A percentile compares a stretch with the other conserved stretches of the same genome.
These are phyloP conservation scores for Epichloe amarillans DNA, from an alignment of 2,329 filamentous ascomycete species.

Conservation along the genomic window DNA sequence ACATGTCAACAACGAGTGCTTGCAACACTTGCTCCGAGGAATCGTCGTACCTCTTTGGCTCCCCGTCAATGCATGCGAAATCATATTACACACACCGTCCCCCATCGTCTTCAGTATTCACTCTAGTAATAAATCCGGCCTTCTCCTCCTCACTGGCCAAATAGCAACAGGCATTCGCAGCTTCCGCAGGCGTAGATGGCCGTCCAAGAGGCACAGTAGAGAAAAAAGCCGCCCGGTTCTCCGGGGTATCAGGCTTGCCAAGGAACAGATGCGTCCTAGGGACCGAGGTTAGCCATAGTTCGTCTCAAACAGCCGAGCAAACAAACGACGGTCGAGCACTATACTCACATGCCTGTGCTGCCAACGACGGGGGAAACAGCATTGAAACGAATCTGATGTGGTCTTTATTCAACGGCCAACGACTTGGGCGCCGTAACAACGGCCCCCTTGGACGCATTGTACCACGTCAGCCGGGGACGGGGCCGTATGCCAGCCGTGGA, in stretches of 20 bases:
- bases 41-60: too few relatives aligned
- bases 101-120: slow-evolving; percentile 6
- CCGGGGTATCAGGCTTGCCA: slow-evolving; percentile 48
- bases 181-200: slow-evolving; percentile 45
- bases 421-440: slow-evolving; percentile 44
- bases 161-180: slow-evolving; percentile 58
- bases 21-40: too few relatives aligned
- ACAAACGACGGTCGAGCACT: not conserved
- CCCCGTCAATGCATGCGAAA: too few relatives aligned
- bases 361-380: slow-evolving; percentile 56
- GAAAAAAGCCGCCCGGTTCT: slow-evolving; percentile 43
- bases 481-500: slow-evolving; percentile 48
- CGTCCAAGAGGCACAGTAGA: slow-evolving; percentile 41
- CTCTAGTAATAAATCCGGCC: slow-evolving; percentile 36
- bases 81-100: slow-evolving; percentile 13
- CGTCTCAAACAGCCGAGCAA: not conserved
- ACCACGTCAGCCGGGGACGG: slow-evolving; percentile 52
- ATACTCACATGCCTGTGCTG: slow-evolving; percentile 43
- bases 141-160: slow-evolving; percentile 63
- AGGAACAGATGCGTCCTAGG: slow-evolving; percentile 35
- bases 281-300: not conserved
- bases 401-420: slow-evolving; percentile 60
- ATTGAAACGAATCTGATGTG: slow-evolving; percentile 60
- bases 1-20: not conserved
- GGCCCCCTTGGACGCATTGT: slow-evolving; percentile 56